Conservation (phyloP, 2,329 filamentous ascomycete species). For the Penicillium hordei region DNA sequence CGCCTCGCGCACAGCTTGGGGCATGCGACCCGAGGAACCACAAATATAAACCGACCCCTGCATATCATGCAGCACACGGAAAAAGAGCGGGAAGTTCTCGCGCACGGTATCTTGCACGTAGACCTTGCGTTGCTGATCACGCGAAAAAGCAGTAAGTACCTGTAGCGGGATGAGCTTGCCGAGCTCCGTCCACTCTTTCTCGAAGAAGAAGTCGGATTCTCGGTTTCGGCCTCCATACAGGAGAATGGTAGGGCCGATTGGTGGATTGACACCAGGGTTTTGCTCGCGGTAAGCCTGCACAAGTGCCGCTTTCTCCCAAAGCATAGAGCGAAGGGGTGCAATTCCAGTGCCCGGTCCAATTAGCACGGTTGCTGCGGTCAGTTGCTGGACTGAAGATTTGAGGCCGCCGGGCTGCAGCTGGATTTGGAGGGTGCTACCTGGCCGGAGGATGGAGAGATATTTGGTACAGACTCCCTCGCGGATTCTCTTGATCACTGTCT, state of each 20-base stretch:
- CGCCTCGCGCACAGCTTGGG: constrained; percentile 65
- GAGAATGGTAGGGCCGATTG: constrained; percentile 56
- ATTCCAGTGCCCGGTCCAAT: constrained; percentile 85
- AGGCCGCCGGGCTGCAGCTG: constrained; percentile 56
- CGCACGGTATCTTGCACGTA: constrained; percentile 68
- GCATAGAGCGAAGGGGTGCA: constrained; percentile 76
- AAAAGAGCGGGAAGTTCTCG: constrained; percentile 52
- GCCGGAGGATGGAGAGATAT: constrained; percentile 68
- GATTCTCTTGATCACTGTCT: constrained; percentile 79
- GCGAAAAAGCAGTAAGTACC: constrained; percentile 67
- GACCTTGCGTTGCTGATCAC: constrained; percentile 64
- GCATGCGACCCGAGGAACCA: constrained; percentile 67
- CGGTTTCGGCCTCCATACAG: constrained; percentile 83
- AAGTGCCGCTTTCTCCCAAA: constrained; percentile 66
- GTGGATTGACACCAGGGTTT: constrained; percentile 27
- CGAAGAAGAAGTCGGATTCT: constrained; percentile 76
- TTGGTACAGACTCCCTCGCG: constrained; percentile 87
- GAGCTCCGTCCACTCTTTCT: constrained; percentile 66
- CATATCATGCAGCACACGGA: constrained; percentile 51
- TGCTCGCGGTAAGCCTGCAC: constrained; percentile 34
- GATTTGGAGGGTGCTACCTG: constrained; percentile 60
- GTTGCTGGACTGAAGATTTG: constrained; percentile 48
- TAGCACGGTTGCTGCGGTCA: constrained; percentile 65
- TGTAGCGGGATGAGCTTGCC: constrained; percentile 47
- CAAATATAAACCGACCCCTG: constrained; percentile 54